These are phyloP conservation scores for Lagerstroemia speciosa DNA, from an alignment of 345 rosid species.

Conservation along the genomic window DNA sequence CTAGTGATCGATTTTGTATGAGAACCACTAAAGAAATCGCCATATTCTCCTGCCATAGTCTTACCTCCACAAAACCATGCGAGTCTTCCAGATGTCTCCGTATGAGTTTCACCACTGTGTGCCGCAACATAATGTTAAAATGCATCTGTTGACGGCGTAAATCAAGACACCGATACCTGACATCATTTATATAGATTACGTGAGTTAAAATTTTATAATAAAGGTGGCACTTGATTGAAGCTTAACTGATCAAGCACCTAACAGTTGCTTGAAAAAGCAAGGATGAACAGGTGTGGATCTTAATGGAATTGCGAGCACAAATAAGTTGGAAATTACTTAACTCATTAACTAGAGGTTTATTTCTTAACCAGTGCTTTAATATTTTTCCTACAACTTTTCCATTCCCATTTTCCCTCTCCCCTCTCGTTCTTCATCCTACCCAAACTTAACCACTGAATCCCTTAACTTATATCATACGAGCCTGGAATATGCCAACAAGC, in stretches of 20 bases:
- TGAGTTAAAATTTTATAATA: not conserved
- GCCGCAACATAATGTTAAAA: conserved; percentile 66
- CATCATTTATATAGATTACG: not conserved
- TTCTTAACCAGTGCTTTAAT: not conserved
- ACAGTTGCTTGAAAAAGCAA: not conserved
- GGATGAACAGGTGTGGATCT: not conserved
- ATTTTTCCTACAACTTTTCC: not conserved
- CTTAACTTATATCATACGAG: not conserved
- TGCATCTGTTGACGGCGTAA: conserved; percentile 87
- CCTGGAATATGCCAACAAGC: not conserved
- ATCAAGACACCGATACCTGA: conserved; percentile 87
- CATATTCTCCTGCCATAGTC: not conserved
- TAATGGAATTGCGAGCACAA: not conserved
- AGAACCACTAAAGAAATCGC: not conserved
- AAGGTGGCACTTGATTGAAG: not conserved
- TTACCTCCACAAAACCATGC: conserved; percentile 86
- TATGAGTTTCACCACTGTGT: conserved; percentile 78
- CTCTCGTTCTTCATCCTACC: too few species aligned
- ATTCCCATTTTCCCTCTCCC: not conserved
- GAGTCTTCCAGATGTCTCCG: conserved; percentile 78
- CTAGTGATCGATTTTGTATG: not conserved
- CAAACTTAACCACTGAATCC: not conserved
- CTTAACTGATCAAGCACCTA: not conserved
- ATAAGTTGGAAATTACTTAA: not conserved
- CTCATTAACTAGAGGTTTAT: not conserved